Base-by-base conservation (phyloP, 805 yeast genomes). In the Kazachstania bromeliacearum region DNA sequence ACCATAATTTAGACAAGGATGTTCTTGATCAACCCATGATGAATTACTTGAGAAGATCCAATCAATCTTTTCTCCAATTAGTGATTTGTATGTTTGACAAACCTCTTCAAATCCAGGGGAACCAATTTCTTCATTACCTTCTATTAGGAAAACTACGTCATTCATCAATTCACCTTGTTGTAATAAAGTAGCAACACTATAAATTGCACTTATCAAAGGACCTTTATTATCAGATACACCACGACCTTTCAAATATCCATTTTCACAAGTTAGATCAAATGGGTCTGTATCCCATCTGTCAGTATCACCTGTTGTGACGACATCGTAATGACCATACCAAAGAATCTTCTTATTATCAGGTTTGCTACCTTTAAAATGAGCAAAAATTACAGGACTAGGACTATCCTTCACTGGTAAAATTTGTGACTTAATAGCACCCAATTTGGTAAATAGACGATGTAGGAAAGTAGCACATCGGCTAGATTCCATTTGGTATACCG, bases 271-370 rank as follows among this genome's bases (percentile, higher is more conserved):
- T 53, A 92, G 57, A 16, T 62, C 60, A 54, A 81, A 92, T 0
- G 97, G 97, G 43, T 80, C 78, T 0, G 92, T 73, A 7, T 65
- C 55, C 96, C 97, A 89, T 21, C 66, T 66, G 5, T 66, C 67
- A 16, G 65, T 61, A 34, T 68, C 69, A 23, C 73, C 72, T 0
- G 94, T 94, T 40, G 81, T 83, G 28, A 89, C 85, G 19, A 89
- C 96, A 60, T 89, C 98, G 54, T 92, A 89, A 64, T 89, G 98
- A 1, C 95, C 97, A 58, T 89, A 89, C 81, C 94, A 89, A 33
- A 89, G 57, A 4, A 85, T 67, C 38, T 83, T 64, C 31, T 75
- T 59, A 14, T 20, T 33, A 4, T 36, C 31, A 7, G 38, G 34
- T 14, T 41, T 22, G 28, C 70, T 73, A 4, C 75, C 75, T 38